Percentiles rank a stretch among this genome's conserved stretches.
These are phyloP conservation scores for Microcyclospora tardicrescens DNA, from an alignment of 2,329 filamentous ascomycete genomes.

Conservation along the genomic window DNA sequence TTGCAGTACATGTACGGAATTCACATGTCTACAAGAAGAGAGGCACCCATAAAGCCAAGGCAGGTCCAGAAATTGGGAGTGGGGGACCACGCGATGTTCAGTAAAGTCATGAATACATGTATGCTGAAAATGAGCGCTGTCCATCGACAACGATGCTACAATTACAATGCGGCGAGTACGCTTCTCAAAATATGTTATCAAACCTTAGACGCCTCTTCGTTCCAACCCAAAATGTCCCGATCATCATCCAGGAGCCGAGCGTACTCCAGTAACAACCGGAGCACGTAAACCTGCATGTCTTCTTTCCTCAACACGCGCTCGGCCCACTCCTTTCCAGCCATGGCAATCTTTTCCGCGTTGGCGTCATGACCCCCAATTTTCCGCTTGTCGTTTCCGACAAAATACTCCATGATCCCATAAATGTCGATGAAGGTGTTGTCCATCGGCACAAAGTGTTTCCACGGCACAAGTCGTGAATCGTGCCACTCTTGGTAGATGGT, in stretches of 20 bases:
- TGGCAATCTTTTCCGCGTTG: conserved; percentile 51
- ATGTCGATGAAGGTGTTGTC: conserved; percentile 60
- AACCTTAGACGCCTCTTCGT: conserved; percentile 10
- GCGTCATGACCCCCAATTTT: conserved; percentile 35
- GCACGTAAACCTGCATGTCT: conserved; percentile 61
- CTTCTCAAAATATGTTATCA: no score
- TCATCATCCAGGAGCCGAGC: conserved; percentile 31
- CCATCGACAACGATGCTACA: neutral
- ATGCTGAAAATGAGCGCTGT: neutral
- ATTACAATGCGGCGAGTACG: no score
- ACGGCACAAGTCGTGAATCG: conserved; percentile 53
- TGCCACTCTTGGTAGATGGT: conserved; percentile 75
- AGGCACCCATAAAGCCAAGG: neutral
- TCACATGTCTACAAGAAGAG: neutral
- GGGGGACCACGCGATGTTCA: neutral
- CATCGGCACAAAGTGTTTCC: conserved; percentile 73
- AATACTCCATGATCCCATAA: conserved; percentile 62
- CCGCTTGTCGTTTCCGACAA: conserved; percentile 38
- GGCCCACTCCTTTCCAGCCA: conserved; percentile 54
- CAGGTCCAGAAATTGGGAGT: neutral
- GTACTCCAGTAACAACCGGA: conserved; percentile 42
- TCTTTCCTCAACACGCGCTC: conserved; percentile 54
- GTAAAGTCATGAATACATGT: neutral
- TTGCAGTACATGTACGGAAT: neutral
- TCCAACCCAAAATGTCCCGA: conserved; percentile 28